Evolutionary conservation across 306 rosid genomes (phyloP).

Genomic region (Cucurbita pepo): DNA sequence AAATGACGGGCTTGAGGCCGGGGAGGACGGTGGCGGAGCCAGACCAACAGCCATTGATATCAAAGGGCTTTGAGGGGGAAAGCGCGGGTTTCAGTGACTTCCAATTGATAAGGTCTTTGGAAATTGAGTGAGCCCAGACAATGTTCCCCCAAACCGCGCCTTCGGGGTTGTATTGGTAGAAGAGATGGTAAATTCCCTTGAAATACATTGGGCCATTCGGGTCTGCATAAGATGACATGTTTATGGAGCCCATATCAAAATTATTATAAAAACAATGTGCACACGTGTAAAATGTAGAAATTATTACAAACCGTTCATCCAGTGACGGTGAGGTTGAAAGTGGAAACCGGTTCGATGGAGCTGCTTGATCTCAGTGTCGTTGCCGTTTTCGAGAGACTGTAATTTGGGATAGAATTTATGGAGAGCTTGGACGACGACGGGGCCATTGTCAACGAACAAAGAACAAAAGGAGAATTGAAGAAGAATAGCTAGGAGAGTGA

Average conservation of each 20-base stretch:
- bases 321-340: conserved; percentile 59
- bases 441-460: conserved; percentile 16
- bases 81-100: conserved; percentile 38
- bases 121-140: conserved; percentile 85
- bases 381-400: conserved; percentile 19
- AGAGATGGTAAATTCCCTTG: conserved; percentile 60
- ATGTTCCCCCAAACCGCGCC: conserved; percentile 95
- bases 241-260: too few relatives aligned
- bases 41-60: conserved; percentile 77
- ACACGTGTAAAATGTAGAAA: neutral
- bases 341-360: conserved; percentile 53
- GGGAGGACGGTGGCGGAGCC: conserved; percentile 69
- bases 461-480: conserved; percentile 9
- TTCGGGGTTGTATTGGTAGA: conserved; percentile 76
- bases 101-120: conserved; percentile 68
- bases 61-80: conserved; percentile 57
- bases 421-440: conserved; percentile 28
- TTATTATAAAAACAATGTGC: too few relatives aligned
- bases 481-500: conserved; percentile 1
- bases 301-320: conserved; percentile 56
- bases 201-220: conserved; percentile 52
- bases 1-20: conserved; percentile 47
- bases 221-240: too few relatives aligned
- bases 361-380: neutral
- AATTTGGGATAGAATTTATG: conserved; percentile 24